Evolutionary conservation across 225 moss, liverwort and hornwort genomes (phyloP).

Genomic region (Ulota crispa): DNA sequence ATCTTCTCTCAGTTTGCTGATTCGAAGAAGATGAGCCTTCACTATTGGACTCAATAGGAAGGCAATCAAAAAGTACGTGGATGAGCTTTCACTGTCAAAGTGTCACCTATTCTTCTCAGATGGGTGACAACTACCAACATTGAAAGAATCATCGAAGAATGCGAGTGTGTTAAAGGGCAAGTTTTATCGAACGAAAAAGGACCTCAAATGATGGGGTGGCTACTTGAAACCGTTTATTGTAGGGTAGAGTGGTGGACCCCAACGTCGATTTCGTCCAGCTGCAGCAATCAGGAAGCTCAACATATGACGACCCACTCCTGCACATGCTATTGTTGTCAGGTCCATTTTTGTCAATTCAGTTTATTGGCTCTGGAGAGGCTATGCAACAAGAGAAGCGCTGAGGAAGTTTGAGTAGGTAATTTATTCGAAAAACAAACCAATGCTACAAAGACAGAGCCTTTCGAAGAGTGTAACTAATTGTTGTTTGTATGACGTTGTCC

Average conservation of each 20-base stretch:
- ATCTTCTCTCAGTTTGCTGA: not conserved
- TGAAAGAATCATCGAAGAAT: not conserved
- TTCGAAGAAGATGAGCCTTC: not conserved
- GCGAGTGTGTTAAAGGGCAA: not conserved
- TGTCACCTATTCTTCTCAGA: not conserved
- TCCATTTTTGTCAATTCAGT: too few species aligned
- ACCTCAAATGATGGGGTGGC: not conserved
- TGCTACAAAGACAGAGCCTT: too few species aligned
- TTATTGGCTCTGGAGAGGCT: too few species aligned
- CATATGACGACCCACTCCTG: too few species aligned
- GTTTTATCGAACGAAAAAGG: not conserved
- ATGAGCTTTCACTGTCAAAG: not conserved
- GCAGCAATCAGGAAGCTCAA: constrained; percentile 6
- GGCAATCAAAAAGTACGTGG: not conserved
- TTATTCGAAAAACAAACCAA: too few species aligned
- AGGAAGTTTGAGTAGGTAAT: too few species aligned
- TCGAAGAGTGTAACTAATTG: too few species aligned
- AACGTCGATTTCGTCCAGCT: not conserved
- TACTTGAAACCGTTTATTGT: not conserved
- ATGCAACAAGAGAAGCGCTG: too few species aligned
- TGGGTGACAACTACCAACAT: not conserved
- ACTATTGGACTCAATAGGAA: too few species aligned
- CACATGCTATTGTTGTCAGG: too few species aligned
- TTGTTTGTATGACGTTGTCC: too few species aligned
- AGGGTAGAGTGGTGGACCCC: not conserved